Percentiles rank a stretch among this genome's conserved stretches.
Conservation (phyloP, 78 protist species). For the Acrasis kona region DNA sequence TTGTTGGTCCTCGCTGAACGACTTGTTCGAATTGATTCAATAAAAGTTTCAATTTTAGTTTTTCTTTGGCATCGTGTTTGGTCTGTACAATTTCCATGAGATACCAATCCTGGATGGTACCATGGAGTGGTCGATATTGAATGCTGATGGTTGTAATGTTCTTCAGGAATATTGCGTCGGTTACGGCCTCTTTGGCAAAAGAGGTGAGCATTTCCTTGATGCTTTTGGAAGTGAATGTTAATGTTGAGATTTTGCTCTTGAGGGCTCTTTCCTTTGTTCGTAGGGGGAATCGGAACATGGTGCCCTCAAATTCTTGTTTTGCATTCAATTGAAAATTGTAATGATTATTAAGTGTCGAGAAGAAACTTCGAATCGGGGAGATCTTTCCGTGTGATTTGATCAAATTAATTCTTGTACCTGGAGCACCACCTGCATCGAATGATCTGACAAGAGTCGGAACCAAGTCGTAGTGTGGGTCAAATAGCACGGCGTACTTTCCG, state of each 20-base stretch:
- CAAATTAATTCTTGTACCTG: background rate
- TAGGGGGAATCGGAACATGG: conserved; percentile 48
- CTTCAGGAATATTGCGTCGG: background rate
- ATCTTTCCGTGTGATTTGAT: background rate
- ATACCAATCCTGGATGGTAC: too few relatives aligned
- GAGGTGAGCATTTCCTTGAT: background rate
- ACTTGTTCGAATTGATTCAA: too few relatives aligned
- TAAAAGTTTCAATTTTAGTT: too few relatives aligned
- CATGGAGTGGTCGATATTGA: too few relatives aligned
- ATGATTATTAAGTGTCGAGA: background rate
- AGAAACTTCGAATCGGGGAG: conserved; percentile 1
- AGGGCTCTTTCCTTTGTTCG: conserved; percentile 16
- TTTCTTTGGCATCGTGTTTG: too few relatives aligned
- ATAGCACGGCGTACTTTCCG: background rate
- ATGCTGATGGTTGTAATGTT: too few relatives aligned
- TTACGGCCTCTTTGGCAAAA: background rate
- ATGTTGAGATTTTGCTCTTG: background rate
- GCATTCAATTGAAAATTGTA: too few relatives aligned
- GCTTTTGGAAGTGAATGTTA: background rate
- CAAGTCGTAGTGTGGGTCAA: too few relatives aligned
- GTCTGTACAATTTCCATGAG: too few relatives aligned
- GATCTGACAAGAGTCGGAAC: too few relatives aligned
- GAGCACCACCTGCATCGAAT: background rate
- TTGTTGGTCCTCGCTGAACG: too few relatives aligned
- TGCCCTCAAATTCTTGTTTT: conserved; percentile 4